Conservation (phyloP, 306 rosid species). For the Glycine tomentella region DNA sequence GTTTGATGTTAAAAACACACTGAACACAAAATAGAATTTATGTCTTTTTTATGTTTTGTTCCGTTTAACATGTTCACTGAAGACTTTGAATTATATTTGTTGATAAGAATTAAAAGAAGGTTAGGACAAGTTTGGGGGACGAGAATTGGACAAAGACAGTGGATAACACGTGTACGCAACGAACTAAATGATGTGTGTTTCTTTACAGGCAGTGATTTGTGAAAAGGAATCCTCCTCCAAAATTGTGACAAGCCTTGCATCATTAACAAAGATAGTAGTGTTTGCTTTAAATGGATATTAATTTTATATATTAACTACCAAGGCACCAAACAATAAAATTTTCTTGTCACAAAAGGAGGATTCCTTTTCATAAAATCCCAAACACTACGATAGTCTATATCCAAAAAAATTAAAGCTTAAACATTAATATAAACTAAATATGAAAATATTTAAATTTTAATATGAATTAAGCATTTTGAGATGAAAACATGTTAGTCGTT, state of each 20-base stretch:
- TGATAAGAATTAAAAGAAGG: neutral
- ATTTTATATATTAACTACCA: too few relatives aligned
- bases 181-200: neutral
- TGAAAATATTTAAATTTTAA: too few relatives aligned
- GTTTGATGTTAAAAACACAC: neutral
- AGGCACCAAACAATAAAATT: too few relatives aligned
- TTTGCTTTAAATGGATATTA: too few relatives aligned
- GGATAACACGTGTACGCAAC: neutral
- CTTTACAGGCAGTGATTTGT: neutral
- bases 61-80: neutral
- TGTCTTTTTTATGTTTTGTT: neutral
- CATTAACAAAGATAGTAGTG: neutral
- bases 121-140: neutral
- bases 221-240: neutral
- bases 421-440: too few relatives aligned
- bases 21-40: neutral
- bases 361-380: too few relatives aligned
- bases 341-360: too few relatives aligned
- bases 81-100: too few relatives aligned
- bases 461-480: too few relatives aligned
- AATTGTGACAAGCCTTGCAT: neutral
- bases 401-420: too few relatives aligned
- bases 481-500: too few relatives aligned
- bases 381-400: too few relatives aligned
- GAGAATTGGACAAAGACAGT: neutral